Evolutionary conservation across 345 rosid genomes (phyloP).

Genomic region (Clarkia xantiana): DNA sequence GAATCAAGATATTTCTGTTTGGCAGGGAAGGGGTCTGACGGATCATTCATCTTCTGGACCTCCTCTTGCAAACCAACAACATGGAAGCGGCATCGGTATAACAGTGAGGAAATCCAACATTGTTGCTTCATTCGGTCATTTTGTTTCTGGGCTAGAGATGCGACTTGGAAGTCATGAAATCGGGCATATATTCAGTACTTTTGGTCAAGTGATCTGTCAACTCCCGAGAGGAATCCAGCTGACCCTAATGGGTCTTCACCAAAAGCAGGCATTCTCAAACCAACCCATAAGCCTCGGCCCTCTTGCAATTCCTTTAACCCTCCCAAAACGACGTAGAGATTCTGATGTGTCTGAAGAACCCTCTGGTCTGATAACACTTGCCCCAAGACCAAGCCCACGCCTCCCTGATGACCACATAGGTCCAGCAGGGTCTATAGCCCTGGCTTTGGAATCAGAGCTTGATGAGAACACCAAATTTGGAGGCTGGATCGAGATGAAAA

Average conservation of each 20-base stretch:
- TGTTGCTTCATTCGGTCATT: slow-evolving; percentile 50
- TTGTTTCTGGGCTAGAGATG: slow-evolving; percentile 31
- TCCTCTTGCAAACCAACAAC: slow-evolving; percentile 43
- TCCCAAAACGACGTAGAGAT: slow-evolving; percentile 16
- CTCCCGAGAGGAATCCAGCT: slow-evolving; percentile 40
- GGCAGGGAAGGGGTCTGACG: slow-evolving; percentile 49
- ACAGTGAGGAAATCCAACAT: slow-evolving; percentile 45
- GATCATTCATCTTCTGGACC: slow-evolving; percentile 51
- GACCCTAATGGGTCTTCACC: slow-evolving; percentile 49
- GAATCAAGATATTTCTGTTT: slow-evolving; percentile 2
- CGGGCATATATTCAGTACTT: slow-evolving; percentile 41
- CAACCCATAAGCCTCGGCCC: slow-evolving; percentile 25
- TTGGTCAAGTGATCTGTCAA: slow-evolving; percentile 54
- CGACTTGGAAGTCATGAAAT: slow-evolving; percentile 14
- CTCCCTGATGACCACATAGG: slow-evolving; percentile 6
- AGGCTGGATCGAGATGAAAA: slow-evolving; percentile 70
- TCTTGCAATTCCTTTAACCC: slow-evolving; percentile 35
- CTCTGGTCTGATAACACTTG: too few relatives aligned
- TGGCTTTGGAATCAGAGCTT: slow-evolving; percentile 52
- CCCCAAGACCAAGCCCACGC: too few relatives aligned
- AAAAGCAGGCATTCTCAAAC: slow-evolving; percentile 20
- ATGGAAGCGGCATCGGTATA: slow-evolving; percentile 50
- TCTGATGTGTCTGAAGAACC: slow-evolving; percentile 6
- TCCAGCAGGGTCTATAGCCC: slow-evolving; percentile 30
- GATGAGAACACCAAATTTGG: slow-evolving; percentile 46